Base-by-base conservation (phyloP, 2,329 filamentous ascomycete genomes). In the Ramularia collo-cygni region DNA sequence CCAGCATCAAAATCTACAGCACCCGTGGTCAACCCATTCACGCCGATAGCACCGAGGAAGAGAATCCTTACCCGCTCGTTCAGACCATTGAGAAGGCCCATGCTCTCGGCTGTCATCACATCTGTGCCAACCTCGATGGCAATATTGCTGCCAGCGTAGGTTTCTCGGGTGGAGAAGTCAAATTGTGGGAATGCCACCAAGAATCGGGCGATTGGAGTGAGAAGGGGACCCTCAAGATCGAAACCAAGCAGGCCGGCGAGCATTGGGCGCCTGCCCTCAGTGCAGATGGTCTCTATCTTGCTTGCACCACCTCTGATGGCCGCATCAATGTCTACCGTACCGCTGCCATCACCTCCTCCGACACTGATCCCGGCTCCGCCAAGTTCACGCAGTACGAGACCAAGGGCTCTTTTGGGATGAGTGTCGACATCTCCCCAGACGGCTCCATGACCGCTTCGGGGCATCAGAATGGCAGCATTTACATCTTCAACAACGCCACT, bases 401-500 rank as follows among this genome's bases (percentile, higher is more conserved):
- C 1, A 87, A 90, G 53, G 88, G 88, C 10, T 90, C 83, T 63
- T 96, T 95, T 66, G 90, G 88, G 27, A 78, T 92, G 67, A 84
- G 83, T 56, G 80, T 98, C 46, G 89, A 92, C 61, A 65, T 96
- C 61, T 81, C 76, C 44, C 60, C 68, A 14, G 84, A 98, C 62
- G 90, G 89, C 38, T 81, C 77, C 47, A 83, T 87, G 62, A 93
- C 89, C 19, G 90, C 89, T 3, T 93, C 84, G 37, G 92, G 92
- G 0, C 90, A 98, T 64, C 85, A 95, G 61, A 95, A 85, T 56
- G 92, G 92, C 12, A 81, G 80, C 9, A 77, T 96, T 47, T 95
- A 95, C 66, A 79, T 98, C 46, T 98, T 96, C 72, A 89, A 88
- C 69, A 96, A 95, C 56, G 82, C 88, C 52, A 87, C 84, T 1